Evolutionary conservation across 768 basidiomycete species (phyloP).

Genomic region (Macrolepiota fuliginosa): DNA sequence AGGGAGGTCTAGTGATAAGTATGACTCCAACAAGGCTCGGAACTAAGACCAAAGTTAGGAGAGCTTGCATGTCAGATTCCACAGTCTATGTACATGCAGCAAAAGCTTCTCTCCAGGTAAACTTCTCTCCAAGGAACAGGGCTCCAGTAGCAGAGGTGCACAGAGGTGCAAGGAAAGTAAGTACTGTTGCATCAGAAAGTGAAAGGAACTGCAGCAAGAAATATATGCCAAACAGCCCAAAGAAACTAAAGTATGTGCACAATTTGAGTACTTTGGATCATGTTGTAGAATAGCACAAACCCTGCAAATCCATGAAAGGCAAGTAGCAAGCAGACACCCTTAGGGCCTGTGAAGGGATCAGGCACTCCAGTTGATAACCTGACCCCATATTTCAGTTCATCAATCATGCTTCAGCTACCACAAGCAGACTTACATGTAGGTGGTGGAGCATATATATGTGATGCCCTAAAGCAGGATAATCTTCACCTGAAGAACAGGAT

Average conservation of each 20-base stretch:
- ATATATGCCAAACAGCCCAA: slow-evolving; percentile 63
- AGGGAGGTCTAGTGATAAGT: too few relatives aligned
- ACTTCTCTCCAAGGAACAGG: slow-evolving; percentile 58
- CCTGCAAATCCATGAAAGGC: slow-evolving; percentile 62
- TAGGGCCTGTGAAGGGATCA: too few relatives aligned
- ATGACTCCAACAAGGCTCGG: too few relatives aligned
- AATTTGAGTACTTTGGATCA: not conserved
- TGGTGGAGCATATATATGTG: too few relatives aligned
- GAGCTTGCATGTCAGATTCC: not conserved
- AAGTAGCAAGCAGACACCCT: slow-evolving; percentile 59
- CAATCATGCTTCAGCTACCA: not conserved
- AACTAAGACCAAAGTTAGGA: slow-evolving; percentile 23
- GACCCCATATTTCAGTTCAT: slow-evolving; percentile 21
- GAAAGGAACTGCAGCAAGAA: too few relatives aligned
- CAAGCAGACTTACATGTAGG: slow-evolving; percentile 16
- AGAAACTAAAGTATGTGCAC: slow-evolving; percentile 46
- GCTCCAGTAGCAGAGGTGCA: slow-evolving; percentile 61
- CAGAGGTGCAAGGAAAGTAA: slow-evolving; percentile 74
- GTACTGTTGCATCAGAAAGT: slow-evolving; percentile 73
- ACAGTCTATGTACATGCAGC: slow-evolving; percentile 38
- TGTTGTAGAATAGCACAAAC: slow-evolving; percentile 29
- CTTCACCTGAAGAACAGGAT: not conserved
- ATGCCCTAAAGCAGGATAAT: not conserved
- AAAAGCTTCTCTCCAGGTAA: slow-evolving; percentile 51
- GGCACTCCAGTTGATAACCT: slow-evolving; percentile 37